Evolutionary conservation across 2,329 filamentous ascomycete species (phyloP), one percentile per base, ranked within the genome.

Genomic region (Tothia fuscella): DNA sequence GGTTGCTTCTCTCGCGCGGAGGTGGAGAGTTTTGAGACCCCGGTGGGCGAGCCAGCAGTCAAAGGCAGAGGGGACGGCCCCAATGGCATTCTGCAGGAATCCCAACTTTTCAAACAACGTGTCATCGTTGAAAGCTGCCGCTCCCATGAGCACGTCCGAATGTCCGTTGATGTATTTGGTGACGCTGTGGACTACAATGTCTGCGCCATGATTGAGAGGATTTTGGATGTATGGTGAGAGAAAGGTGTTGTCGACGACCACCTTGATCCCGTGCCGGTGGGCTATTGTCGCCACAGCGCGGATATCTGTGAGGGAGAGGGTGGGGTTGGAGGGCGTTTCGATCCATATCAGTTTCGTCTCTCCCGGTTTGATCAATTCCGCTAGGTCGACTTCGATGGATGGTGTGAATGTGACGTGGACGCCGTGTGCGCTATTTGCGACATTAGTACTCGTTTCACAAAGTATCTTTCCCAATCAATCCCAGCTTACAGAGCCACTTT

Each of bases 121-220:
- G 43, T 86, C 78, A 22, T 81, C 83, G 72, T 95, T 96, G 74
- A 93, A 93, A 38, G 91, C 91, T 35, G 87, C 89, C 22, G 91
- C 82, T 50, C 91, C 91, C 91, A 98, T 98, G 54, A 96, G 80
- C 6, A 98, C 91, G 61, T 98, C 91, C 2, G 73, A 78, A 68
- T 98, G 91, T 38, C 91, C 91, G 62, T 96, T 96, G 68, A 98
- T 96, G 67, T 96, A 98, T 68, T 98, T 98, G 33, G 91, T 98
- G 43, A 98, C 91, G 42, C 80, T 88, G 72, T 96, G 89, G 32
- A 96, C 82, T 51, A 96, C 89, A 49, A 96, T 88, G 62, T 98
- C 91, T 51, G 91, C 91, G 52, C 91, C 91, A 59, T 89, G 85
- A 57, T 93, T 81, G 43, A 98, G 77, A 3, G 91, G 91, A 64